Evolutionary conservation across 257 asterid species (phyloP).

Genomic region (Fraxinus excelsior): DNA sequence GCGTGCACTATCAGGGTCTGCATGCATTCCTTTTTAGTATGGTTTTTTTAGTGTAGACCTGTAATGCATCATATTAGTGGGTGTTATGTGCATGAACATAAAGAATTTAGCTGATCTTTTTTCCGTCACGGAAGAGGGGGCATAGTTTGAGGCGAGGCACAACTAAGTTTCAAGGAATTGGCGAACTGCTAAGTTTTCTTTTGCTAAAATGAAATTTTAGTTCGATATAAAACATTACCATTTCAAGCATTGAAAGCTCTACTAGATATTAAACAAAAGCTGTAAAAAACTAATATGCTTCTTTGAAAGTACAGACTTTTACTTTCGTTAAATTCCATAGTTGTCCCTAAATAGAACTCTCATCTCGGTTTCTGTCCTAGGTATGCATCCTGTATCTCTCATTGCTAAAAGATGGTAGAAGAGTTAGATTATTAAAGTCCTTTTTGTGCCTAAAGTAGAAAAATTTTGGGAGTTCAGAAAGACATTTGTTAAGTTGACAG

Average conservation of each 20-base stretch:
- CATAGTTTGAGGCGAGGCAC: conserved; percentile 3
- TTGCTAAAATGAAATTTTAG: background rate
- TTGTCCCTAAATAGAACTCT: background rate
- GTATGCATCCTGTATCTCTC: background rate
- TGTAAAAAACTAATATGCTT: no score
- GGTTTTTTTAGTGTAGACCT: background rate
- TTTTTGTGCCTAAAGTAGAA: background rate
- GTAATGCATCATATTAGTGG: background rate
- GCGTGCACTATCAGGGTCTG: background rate
- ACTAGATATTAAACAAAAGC: no score
- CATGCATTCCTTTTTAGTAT: background rate
- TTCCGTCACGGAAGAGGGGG: background rate
- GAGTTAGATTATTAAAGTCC: background rate
- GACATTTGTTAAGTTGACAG: no score
- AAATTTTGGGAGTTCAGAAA: background rate
- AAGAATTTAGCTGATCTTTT: background rate
- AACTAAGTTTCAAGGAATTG: background rate
- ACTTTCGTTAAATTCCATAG: background rate
- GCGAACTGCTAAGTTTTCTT: background rate
- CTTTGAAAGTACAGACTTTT: background rate
- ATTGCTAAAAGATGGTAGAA: background rate
- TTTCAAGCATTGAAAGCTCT: background rate
- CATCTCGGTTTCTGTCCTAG: background rate
- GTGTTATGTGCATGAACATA: background rate
- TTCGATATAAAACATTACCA: background rate